phyloP scores from a whole-genome alignment of 129 eudicot genomes.

The Flaveria robusta region DNA sequence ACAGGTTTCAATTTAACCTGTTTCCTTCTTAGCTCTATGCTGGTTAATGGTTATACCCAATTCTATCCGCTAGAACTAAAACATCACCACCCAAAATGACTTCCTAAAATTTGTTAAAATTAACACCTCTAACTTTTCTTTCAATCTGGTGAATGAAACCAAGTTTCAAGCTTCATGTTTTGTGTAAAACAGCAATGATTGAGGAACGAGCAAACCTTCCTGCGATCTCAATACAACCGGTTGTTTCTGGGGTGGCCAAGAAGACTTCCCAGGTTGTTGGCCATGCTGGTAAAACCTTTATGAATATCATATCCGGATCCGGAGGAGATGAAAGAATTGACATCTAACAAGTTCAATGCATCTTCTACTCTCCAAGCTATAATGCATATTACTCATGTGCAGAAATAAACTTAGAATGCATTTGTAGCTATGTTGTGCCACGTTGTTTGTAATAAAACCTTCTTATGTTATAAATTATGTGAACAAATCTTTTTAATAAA shows the following conservation, averaged over 20 bases:
- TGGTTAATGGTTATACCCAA: not conserved
- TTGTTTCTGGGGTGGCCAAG: conserved; percentile 78
- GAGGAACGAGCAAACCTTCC: conserved; percentile 87
- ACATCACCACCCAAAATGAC: not conserved
- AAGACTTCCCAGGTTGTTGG: conserved; percentile 80
- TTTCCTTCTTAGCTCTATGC: not conserved
- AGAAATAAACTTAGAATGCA: not conserved
- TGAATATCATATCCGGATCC: conserved; percentile 62
- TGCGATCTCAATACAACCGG: conserved; percentile 64
- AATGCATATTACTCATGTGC: not conserved
- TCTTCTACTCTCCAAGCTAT: not conserved
- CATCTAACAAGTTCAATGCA: not conserved
- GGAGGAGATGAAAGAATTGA: conserved; percentile 39
- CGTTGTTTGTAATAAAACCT: no score
- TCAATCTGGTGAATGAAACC: no score
- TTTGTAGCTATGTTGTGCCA: no score
- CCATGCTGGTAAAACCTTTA: conserved; percentile 57
- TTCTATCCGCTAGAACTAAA: not conserved
- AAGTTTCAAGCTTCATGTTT: not conserved
- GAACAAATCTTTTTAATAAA: no score
- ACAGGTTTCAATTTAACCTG: not conserved
- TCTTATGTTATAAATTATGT: no score
- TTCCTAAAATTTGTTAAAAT: not conserved
- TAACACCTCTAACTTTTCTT: no score
- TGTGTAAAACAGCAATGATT: conserved; percentile 62